Evolutionary conservation across 177 flowering plant species (phyloP).

Genomic region (Vitis hybrid): DNA sequence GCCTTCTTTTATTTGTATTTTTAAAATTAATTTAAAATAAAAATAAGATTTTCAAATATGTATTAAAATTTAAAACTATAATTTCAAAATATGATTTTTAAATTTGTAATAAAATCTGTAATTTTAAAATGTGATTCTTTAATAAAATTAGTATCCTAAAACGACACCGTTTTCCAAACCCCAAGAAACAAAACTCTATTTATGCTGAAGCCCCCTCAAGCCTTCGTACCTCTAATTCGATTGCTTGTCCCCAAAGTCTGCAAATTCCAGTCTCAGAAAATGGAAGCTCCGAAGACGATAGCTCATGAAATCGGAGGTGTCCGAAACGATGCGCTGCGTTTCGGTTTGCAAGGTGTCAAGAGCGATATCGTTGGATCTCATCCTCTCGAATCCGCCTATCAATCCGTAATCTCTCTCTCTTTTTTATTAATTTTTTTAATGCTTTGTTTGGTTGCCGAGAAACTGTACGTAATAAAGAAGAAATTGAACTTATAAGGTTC

Average conservation of each 20-base stretch:
- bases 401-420: constrained; percentile 40
- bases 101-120: too few species aligned
- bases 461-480: background rate
- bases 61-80: too few species aligned
- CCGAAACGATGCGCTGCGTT: constrained; percentile 66
- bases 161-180: too few species aligned
- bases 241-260: constrained; percentile 7
- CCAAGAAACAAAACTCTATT: background rate
- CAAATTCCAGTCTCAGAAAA: constrained; percentile 12
- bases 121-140: too few species aligned
- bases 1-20: too few species aligned
- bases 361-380: constrained; percentile 75
- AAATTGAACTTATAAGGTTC: too few species aligned
- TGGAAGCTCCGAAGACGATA: constrained; percentile 52
- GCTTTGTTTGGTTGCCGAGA: background rate
- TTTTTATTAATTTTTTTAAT: background rate
- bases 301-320: constrained; percentile 61
- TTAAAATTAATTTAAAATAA: too few species aligned
- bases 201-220: background rate
- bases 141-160: too few species aligned
- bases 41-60: too few species aligned
- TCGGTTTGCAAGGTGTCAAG: constrained; percentile 77
- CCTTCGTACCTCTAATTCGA: background rate
- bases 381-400: constrained; percentile 59
- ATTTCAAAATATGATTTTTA: too few species aligned